Evolutionary conservation across 148 eudicot species (phyloP), one percentile per base, ranked within the genome.

Genomic region (Cornus suecica): DNA sequence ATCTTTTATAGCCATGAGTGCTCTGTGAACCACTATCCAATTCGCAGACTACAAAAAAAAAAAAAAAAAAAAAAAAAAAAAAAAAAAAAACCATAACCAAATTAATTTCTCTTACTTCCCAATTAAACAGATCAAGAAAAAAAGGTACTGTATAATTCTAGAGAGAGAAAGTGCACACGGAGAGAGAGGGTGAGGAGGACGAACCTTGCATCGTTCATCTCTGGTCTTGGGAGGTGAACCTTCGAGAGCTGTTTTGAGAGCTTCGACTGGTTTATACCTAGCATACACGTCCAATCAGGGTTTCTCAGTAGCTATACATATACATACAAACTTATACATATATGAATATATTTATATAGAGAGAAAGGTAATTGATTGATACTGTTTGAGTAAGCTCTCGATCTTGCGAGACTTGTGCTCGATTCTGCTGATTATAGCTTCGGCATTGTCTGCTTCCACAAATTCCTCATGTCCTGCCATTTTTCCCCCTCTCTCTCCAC

Each of bases 381-480:
- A 91, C 98, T 92, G 98, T 86, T 90, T 92, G 86, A 94, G 97
- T 45, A 94, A 80, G 81, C 87, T 87, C 80, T 94, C 98, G 89
- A 94, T 94, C 87, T 94, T 94, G 87, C 92, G 90, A 52, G 98
- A 90, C 78, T 94, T 94, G 79, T 94, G 95, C 74, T 94, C 98
- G 81, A 94, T 94, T 78, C 98, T 70, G 65, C 87, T 82, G 79
- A 94, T 90, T 18, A 94, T 89, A 37, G 98, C 98, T 78, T 94
- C 98, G 76, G 95, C 95, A 79, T 94, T 85, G 76, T 92, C 95
- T 68, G 98, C 92, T 87, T 90, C 94, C 30, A 90, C 86, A 70
- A 74, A 83, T 42, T 85, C 90, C 20, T 75, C 87, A 10, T 66
- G 80, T 54, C 77, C 87, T 73, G 83, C 86, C 90, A 83, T 83